Conservation (phyloP, 805 yeast genomes). For the Yarrowia sp. region DNA sequence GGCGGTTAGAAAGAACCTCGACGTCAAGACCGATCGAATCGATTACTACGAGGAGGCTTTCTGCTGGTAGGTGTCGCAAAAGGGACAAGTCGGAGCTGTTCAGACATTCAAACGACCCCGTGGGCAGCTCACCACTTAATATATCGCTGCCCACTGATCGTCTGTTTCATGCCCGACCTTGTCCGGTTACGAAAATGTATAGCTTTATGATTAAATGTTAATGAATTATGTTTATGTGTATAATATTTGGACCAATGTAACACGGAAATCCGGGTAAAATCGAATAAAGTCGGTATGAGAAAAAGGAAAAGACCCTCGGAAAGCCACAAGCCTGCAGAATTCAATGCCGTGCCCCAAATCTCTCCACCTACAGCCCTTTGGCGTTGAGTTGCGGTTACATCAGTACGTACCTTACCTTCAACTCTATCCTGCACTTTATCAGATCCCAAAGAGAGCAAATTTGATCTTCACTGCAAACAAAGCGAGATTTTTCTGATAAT, state of each 20-base stretch:
- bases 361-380: neutral
- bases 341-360: neutral
- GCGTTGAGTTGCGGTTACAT: neutral
- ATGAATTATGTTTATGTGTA: constrained; percentile 3
- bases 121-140: neutral
- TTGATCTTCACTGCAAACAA: neutral
- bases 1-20: constrained; percentile 55
- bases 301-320: neutral
- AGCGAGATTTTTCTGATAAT: constrained; percentile 3
- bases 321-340: neutral
- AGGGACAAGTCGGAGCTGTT: too few species aligned
- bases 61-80: constrained; percentile 58
- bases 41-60: constrained; percentile 76
- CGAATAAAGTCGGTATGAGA: neutral
- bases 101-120: too few species aligned
- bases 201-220: constrained; percentile 8
- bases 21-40: constrained; percentile 55
- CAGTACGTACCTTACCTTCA: constrained; percentile 1
- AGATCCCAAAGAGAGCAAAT: constrained; percentile 3
- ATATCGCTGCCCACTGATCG: neutral
- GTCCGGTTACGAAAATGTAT: neutral
- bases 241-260: neutral
- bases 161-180: neutral
- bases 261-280: neutral
- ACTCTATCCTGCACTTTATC: neutral